A percentile compares a stretch with the other conserved stretches of the same genome.
These are phyloP conservation scores for Immersiporthe knoxdaviesiana DNA, from an alignment of 2,329 filamentous ascomycete genomes.

Conservation along the genomic window DNA sequence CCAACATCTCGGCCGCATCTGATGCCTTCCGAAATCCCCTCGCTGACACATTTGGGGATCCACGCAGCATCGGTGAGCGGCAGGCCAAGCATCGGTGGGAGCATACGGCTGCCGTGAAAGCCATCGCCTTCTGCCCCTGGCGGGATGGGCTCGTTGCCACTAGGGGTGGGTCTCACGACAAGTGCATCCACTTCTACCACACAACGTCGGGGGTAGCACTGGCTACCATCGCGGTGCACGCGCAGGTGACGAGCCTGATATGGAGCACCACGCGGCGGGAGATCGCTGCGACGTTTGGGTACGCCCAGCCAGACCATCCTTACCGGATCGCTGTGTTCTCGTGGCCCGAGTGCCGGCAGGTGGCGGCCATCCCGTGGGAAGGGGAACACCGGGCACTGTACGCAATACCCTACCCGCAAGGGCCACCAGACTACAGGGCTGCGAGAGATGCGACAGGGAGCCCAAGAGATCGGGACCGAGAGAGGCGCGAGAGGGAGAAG, in stretches of 20 bases:
- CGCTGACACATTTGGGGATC: constrained; percentile 37
- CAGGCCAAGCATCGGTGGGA: constrained; percentile 72
- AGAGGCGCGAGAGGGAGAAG: constrained; percentile 44
- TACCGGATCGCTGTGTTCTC: constrained; percentile 90
- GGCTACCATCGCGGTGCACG: constrained; percentile 87
- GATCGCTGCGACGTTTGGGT: constrained; percentile 92
- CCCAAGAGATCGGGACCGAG: constrained; percentile 1
- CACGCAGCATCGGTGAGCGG: constrained; percentile 55
- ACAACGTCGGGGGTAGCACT: constrained; percentile 79
- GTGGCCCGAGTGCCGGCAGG: constrained; percentile 88
- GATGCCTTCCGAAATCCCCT: constrained; percentile 25
- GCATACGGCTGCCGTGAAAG: constrained; percentile 90
- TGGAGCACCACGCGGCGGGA: constrained; percentile 87
- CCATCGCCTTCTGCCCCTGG: constrained; percentile 97
- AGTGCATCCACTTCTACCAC: constrained; percentile 95
- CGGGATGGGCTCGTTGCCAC: constrained; percentile 84
- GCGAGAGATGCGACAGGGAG: constrained; percentile 47
- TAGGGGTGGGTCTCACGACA: constrained; percentile 91
- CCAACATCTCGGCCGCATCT: constrained; percentile 15
- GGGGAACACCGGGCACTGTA: constrained; percentile 79
- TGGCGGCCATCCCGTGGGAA: constrained; percentile 84
- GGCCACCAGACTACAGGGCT: constrained; percentile 43
- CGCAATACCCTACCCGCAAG: constrained; percentile 79
- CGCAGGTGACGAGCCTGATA: constrained; percentile 90
- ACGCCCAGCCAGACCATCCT: constrained; percentile 85